Conservation (phyloP, 2,329 filamentous ascomycete genomes). For the Aspergillus niger region DNA sequence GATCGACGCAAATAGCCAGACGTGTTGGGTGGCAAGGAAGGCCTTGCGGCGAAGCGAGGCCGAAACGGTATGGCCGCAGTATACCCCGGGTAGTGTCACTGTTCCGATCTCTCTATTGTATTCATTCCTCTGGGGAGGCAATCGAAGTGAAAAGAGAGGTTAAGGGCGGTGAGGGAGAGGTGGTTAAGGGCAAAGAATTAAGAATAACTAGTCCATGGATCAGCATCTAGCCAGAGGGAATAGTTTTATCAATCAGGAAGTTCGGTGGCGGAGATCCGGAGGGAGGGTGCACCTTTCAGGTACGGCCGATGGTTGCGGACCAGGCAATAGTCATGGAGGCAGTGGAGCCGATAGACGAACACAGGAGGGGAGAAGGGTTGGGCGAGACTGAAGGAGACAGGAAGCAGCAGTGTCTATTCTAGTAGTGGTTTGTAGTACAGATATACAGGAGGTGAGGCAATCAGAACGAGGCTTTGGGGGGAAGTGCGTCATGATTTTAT, state of each 20-base stretch:
- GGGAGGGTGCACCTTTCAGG: conserved; percentile 3
- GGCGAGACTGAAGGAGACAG: conserved; percentile 5
- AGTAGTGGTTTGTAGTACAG: conserved; percentile 14
- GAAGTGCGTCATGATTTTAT: conserved; percentile 40
- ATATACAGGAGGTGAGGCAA: conserved; percentile 27
- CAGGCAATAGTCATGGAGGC: conserved; percentile 8
- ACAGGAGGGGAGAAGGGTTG: neutral
- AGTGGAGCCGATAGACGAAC: conserved; percentile 3
- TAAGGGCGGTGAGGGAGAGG: neutral
- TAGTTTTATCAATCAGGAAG: conserved; percentile 1
- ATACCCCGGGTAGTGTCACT: conserved; percentile 6
- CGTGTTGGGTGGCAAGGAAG: conserved; percentile 17
- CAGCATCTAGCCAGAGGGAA: neutral
- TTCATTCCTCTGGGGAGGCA: conserved; percentile 5
- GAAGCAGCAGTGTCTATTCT: conserved; percentile 5
- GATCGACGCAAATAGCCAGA: neutral
- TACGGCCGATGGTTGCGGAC: conserved; percentile 7
- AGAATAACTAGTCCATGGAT: conserved; percentile 3
- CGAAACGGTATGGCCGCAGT: conserved; percentile 12
- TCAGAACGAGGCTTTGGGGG: conserved; percentile 27
- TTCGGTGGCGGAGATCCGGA: conserved; percentile 1
- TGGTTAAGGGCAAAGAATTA: neutral
- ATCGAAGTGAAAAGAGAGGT: neutral
- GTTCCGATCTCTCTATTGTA: conserved; percentile 8
- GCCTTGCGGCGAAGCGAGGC: conserved; percentile 11